These are phyloP conservation scores for Neurospora crassa DNA, from an alignment of 2,329 filamentous ascomycete species.

Conservation along the genomic window DNA sequence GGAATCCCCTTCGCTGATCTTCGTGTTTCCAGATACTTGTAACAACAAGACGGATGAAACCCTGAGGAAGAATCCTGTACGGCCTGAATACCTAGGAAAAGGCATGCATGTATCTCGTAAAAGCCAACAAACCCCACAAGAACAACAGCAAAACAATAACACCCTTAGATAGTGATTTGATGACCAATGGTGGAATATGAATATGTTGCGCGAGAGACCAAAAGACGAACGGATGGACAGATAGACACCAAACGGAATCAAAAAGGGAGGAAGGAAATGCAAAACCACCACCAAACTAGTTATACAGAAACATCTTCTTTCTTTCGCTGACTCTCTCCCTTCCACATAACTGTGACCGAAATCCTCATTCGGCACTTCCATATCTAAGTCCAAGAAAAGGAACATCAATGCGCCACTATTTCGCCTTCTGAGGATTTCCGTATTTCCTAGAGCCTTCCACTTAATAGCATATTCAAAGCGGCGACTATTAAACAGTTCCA, in stretches of 20 bases:
- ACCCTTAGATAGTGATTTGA: not conserved
- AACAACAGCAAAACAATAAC: not conserved
- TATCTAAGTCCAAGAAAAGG: not conserved
- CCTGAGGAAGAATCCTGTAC: not conserved
- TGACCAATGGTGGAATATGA: not conserved
- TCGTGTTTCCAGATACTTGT: not conserved
- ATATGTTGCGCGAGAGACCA: not conserved
- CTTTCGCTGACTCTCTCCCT: not conserved
- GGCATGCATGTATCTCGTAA: not conserved
- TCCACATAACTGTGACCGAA: not conserved
- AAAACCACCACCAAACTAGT: slow-evolving; percentile 8
- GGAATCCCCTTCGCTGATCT: not conserved
- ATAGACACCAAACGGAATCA: not conserved
- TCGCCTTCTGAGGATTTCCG: not conserved
- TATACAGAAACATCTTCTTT: slow-evolving; percentile 8
- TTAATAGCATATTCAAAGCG: not conserved
- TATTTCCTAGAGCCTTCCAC: not conserved
- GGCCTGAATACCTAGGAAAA: not conserved
- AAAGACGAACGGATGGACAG: not conserved
- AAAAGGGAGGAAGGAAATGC: slow-evolving; percentile 5
- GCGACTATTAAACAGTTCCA: not conserved
- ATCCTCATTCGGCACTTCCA: not conserved
- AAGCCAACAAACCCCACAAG: not conserved
- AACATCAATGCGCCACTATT: not conserved
- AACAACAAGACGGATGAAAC: not conserved